Base-by-base conservation (phyloP, 805 yeast genomes). In the Wickerhamomyces alni region DNA sequence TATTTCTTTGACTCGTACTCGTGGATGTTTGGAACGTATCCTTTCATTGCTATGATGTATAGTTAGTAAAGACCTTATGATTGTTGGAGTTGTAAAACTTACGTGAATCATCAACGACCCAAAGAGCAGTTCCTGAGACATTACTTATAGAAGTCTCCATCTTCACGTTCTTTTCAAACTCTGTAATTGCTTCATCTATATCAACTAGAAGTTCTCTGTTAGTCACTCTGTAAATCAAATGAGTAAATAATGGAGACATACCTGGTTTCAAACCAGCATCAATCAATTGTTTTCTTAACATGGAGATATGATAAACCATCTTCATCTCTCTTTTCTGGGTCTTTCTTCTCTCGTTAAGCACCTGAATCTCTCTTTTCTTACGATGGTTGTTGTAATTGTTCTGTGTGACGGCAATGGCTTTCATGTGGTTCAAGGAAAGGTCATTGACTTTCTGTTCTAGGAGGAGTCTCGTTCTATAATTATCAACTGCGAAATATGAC, bases 251-350 rank as follows among this genome's bases (percentile, higher is more conserved):
- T n/a, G n/a, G n/a, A 9, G 24, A 51, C 58, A 10, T 39, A 54
- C 59, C 48, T 13, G 88, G 87, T n/a, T 72, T 73, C 10, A 70
- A 40, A 0, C 83, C 84, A 4, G 57, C 51, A n/a, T 78, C 82
- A 3, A 59, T 48, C 39, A 82, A 60, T 52, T 82, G 87, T 49
- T 77, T 68, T 37, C 85, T 63, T 26, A 82, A 59, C 58, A 82
- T 56, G 2, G 85, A 87, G 30, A 82, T 69, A 52, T 82, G 91
- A 54, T 81, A 61, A 5, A 74, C 69, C 82, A 81, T 75, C 58
- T 75, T 78, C 64, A 66, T 71, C 53, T 65, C 81, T 44, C 67
- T 65, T 58, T 57, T 70, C 51, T 58, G 65, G n/a, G 62, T 63
- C 11, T 65, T 69, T 39, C 67, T 66, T 15, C 82, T 60, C 45